Evolutionary conservation across 2,329 filamentous ascomycete genomes (phyloP), one percentile per base, ranked within the genome.

Genomic region (Diaporthe ampelina): DNA sequence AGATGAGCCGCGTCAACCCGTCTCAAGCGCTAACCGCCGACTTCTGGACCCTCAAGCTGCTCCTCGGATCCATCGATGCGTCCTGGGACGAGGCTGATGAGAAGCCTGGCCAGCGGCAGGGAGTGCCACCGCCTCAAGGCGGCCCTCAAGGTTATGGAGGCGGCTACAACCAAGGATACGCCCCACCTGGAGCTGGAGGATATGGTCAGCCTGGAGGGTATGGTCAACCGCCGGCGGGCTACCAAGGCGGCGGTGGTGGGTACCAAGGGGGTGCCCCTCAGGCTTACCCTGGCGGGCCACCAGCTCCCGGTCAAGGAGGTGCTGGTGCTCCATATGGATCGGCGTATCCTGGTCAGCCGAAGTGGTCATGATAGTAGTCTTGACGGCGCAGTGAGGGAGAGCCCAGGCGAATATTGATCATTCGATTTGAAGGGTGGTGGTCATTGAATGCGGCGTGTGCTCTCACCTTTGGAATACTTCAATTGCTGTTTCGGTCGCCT

Each of bases 31-130:
- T 61, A 7, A 61, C 58, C 8, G 58, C 58, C 15, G 58, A 61
- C 58, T 61, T 61, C 15, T 61, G 58, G 58, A 61, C 58, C 58
- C 58, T 61, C 37, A 61, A 61, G 37, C 40, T 61, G 13, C 58
- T 61, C 15, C 37, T 61, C 8, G 58, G 58, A 1, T 61, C 58
- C 2, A 61, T 61, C 21, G 58, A 61, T 19, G 17, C 58, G 3
- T 61, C 58, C 11, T 61, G 58, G 58, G 58, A 61, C 21, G 26
- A 24, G 24, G 58, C 58, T 3, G 58, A 61, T 24, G 58, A 61
- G 58, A 35, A 11, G 8, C 26, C 29, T 1, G 26, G n/a, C 37
- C 37, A 61, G 58, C 58, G 58, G 8, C 58, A 15, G 3, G 58
- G 58, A 5, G 58, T 24, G 5, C 13, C 58, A 15, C 58, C 37